Base-by-base conservation (phyloP, 352 stramenopile genomes). In the Chrysophaeum taylorii region DNA sequence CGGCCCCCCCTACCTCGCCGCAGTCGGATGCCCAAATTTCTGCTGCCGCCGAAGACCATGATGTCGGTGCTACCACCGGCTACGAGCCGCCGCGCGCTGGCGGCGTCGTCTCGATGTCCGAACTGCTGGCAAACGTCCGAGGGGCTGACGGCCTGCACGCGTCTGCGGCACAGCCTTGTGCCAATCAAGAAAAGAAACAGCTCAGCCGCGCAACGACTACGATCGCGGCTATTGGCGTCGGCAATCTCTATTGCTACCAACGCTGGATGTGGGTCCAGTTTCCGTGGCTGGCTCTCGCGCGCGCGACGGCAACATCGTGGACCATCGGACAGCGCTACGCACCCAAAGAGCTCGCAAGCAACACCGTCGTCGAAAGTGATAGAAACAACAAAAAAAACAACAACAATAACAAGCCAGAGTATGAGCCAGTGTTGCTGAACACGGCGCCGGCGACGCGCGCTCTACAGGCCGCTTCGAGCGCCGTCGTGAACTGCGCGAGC, bases 211-310 rank as follows among this genome's bases (percentile, higher is more conserved):
- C 29, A 84, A 80, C 29, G 79, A 87, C 52, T 87, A 90, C 69
- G 23, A 9, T 25, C 43, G 57, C 43, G 9, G 25, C 7, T n/a
- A n/a, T n/a, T n/a, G n/a, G n/a, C n/a, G n/a, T n/a, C n/a, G n/a
- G n/a, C n/a, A 41, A 31, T 23, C 89, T 92, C 57, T 94, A 89
- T 75, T 91, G 87, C 70, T 94, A 93, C 71, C 83, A 92, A 70
- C 84, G 89, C 39, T 96, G 89, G 89, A 83, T 94, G 29, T 96
- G 89, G 89, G 91, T 95, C 64, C 85, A 93, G 63, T 94, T 91
- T 73, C 87, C 88, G n/a, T 96, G 89, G 89, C 82, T 95, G 15
- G 87, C 87, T 21, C 80, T 95, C 25, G 74, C 76, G 66, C 76
- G 69, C 69, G 69, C 74, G 15, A 70, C 74, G 12, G 31, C 57